A percentile compares a stretch with the other conserved stretches of the same genome.
These are phyloP conservation scores for Pontederia paniculata DNA, from an alignment of 176 grass and related monocot species.

Conservation along the genomic window DNA sequence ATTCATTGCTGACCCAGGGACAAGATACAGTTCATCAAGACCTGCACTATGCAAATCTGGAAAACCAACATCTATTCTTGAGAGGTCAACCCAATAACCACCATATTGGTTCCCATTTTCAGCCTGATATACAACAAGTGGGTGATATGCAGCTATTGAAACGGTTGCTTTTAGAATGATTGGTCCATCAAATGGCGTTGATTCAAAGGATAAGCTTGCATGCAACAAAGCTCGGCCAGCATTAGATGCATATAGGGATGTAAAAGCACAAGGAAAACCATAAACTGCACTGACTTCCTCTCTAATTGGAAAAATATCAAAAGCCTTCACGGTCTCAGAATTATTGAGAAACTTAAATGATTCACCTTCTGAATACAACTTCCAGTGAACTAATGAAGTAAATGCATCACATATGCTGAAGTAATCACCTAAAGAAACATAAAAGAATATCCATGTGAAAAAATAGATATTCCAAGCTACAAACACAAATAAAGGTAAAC, in stretches of 20 bases:
- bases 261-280: constrained; percentile 58
- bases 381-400: constrained; percentile 68
- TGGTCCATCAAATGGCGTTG: constrained; percentile 40
- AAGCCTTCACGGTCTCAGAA: constrained; percentile 21
- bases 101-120: constrained; percentile 72
- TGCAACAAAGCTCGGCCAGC: constrained; percentile 57
- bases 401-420: constrained; percentile 67
- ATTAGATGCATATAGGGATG: constrained; percentile 52
- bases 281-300: constrained; percentile 24
- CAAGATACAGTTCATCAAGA: constrained; percentile 65
- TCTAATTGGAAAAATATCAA: constrained; percentile 21
- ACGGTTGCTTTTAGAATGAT: constrained; percentile 52
- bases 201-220: constrained; percentile 54
- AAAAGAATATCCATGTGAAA: constrained; percentile 24
- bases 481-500: constrained; percentile 9
- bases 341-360: constrained; percentile 56
- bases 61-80: constrained; percentile 29
- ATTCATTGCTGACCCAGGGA: constrained; percentile 88
- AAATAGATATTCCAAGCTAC: not conserved
- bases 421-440: constrained; percentile 42
- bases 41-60: constrained; percentile 31
- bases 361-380: constrained; percentile 48
- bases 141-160: constrained; percentile 66
- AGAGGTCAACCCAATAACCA: constrained; percentile 83
- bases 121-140: constrained; percentile 65